A percentile compares a stretch with the other conserved stretches of the same genome.
phyloP scores from a whole-genome alignment of 1,284 basidiomycete species.

The Megacollybia platyphylla region DNA sequence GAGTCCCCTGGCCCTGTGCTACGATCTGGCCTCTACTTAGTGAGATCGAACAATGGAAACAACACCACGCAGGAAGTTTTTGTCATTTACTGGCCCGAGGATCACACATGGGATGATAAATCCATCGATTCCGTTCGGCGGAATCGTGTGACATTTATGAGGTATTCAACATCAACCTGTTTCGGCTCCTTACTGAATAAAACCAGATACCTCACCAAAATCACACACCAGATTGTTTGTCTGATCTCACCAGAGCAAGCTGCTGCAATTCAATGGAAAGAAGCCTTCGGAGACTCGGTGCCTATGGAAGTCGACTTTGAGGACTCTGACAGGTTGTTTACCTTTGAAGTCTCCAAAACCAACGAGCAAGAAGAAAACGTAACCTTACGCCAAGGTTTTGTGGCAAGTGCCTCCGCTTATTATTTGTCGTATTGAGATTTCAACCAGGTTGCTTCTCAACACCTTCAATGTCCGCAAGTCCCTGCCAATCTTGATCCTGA shows the following conservation, averaged over 20 bases:
- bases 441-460: constrained; percentile 7
- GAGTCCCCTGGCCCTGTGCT: constrained; percentile 17
- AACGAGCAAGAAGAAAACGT: constrained; percentile 46
- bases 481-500: constrained; percentile 8
- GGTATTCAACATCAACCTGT: constrained; percentile 19
- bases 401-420: constrained; percentile 14
- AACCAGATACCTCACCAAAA: constrained; percentile 40
- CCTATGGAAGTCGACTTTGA: constrained; percentile 19
- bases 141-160: constrained; percentile 49
- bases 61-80: constrained; percentile 17
- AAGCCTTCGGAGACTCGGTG: constrained; percentile 14
- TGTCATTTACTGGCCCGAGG: constrained; percentile 50
- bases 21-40: constrained; percentile 38
- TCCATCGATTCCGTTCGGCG: constrained; percentile 27
- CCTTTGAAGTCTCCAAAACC: constrained; percentile 42
- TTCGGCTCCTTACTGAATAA: not conserved
- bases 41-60: constrained; percentile 9
- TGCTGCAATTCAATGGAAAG: constrained; percentile 26
- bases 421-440: not conserved
- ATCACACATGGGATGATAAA: constrained; percentile 44
- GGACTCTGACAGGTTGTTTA: constrained; percentile 32
- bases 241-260: constrained; percentile 34
- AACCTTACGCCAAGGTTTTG: constrained; percentile 24
- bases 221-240: constrained; percentile 36
- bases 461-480: constrained; percentile 7